Base-by-base conservation (phyloP, 352 stramenopile genomes). In the Thraustochytrium sp. region DNA sequence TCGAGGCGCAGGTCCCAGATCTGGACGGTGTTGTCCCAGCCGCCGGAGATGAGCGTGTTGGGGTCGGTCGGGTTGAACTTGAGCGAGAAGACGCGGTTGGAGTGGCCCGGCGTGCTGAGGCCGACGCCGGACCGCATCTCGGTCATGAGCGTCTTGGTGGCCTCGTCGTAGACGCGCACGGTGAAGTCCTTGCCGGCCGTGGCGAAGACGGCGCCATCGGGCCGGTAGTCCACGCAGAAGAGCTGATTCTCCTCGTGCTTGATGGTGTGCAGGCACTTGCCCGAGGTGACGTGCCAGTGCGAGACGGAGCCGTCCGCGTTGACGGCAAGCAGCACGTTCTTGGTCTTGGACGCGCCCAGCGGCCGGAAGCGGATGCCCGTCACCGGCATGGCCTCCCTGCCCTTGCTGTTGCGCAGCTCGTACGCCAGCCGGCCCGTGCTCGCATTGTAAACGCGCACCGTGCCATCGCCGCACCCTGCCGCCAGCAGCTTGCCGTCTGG, bases 11-110 rank as follows among this genome's bases (percentile, higher is more conserved):
- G 80, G 75, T 97, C 93, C 93, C 93, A 97, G 84, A 97, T 95
- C 88, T 96, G 93, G 1, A 97, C 85, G 48, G 92, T 96, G 89
- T 96, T 96, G 85, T 97, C 93, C 93, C 93, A 97, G 29, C 93
- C 92, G 11, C 93, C 93, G 5, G 91, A 94, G 16, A 97, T 82
- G 46, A 95, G 86, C 59, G 74, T 74, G 42, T 88, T 85, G 13
- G 82, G 84, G 16, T 87, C 85, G 1, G 64, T 55, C 9, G 91
- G 92, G 78, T 88, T 86, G 53, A 95, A 96, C 87, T 96, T 96
- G 86, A 95, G 82, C 16, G 92, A 94, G 80, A 97, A 97, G 1
- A 97, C 91, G 74, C 93, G 91, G 82, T 97, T 96, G 42, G 92
- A 96, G 87, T 97, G 93, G 0, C 93, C 93, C 0, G 90, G 42